A percentile compares a stretch with the other conserved stretches of the same genome.
These are phyloP conservation scores for Fusarium keratoplasticum DNA, from an alignment of 2,329 filamentous ascomycete species.

Conservation along the genomic window DNA sequence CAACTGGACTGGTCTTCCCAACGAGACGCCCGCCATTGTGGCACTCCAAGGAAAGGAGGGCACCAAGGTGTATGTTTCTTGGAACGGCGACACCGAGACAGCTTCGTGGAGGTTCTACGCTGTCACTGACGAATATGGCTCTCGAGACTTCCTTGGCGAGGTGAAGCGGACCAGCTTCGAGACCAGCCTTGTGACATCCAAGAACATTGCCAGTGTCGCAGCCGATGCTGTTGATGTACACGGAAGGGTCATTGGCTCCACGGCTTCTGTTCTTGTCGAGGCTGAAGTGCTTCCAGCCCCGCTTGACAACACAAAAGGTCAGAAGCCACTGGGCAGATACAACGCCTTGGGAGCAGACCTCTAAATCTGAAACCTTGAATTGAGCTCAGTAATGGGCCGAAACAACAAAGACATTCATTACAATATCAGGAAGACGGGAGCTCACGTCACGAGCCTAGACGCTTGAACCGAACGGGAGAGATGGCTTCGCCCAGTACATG, in stretches of 20 bases:
- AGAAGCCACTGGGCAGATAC: constrained; percentile 5
- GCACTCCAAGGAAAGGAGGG: constrained; percentile 29
- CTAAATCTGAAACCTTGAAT: background rate
- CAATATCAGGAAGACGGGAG: background rate
- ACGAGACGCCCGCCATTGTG: constrained; percentile 41
- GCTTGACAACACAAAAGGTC: background rate
- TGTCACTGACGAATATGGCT: constrained; percentile 47
- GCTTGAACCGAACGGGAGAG: background rate
- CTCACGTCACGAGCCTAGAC: background rate
- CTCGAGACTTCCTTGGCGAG: constrained; percentile 52
- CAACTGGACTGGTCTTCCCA: constrained; percentile 63
- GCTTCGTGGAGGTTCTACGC: constrained; percentile 62
- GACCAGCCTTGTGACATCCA: constrained; percentile 46
- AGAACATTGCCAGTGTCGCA: constrained; percentile 26
- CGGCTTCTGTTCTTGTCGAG: constrained; percentile 37
- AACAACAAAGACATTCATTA: background rate
- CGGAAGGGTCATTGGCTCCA: constrained; percentile 36
- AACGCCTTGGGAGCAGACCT: constrained; percentile 4
- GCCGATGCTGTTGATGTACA: constrained; percentile 42
- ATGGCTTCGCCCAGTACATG: background rate
- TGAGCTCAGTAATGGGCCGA: background rate
- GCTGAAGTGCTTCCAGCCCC: constrained; percentile 30
- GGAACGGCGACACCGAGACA: constrained; percentile 64
- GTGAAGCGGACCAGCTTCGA: constrained; percentile 57
- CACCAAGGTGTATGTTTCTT: constrained; percentile 60